Evolutionary conservation across 768 basidiomycete genomes (phyloP).

Genomic region (Mycena kentingensis): DNA sequence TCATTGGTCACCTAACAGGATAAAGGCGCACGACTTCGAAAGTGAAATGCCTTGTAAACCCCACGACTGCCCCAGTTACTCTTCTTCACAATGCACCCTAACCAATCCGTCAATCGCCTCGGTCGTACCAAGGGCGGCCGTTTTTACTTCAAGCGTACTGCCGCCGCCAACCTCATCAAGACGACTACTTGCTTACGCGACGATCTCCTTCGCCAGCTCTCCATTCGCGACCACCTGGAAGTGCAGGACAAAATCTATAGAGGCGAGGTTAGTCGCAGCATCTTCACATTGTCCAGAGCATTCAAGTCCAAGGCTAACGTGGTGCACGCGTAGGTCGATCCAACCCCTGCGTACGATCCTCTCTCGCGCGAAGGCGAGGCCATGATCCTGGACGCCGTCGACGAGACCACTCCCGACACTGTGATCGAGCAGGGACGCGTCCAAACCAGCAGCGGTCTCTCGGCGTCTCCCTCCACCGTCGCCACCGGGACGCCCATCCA

Average conservation of each 20-base stretch:
- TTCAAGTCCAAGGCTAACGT: no score
- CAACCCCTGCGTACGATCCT: no score
- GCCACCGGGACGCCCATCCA: no score
- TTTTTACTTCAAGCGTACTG: background rate
- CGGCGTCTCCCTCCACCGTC: no score
- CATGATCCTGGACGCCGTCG: no score
- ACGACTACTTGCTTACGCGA: background rate
- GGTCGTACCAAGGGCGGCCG: background rate
- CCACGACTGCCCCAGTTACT: background rate
- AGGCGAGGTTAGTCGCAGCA: background rate
- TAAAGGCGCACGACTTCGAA: no score
- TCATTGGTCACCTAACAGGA: no score
- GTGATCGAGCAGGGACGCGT: no score
- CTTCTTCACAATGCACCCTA: background rate
- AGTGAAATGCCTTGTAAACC: background rate
- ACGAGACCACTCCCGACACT: no score
- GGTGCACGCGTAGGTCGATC: no score
- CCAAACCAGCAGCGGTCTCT: no score
- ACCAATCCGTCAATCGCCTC: background rate
- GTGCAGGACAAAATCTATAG: background rate
- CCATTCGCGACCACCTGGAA: background rate
- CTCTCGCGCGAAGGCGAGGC: no score
- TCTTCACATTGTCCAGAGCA: background rate
- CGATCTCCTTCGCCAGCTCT: background rate
- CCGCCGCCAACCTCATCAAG: background rate